Evolutionary conservation across 345 rosid species (phyloP).

Genomic region (Rhizophora apiculata): DNA sequence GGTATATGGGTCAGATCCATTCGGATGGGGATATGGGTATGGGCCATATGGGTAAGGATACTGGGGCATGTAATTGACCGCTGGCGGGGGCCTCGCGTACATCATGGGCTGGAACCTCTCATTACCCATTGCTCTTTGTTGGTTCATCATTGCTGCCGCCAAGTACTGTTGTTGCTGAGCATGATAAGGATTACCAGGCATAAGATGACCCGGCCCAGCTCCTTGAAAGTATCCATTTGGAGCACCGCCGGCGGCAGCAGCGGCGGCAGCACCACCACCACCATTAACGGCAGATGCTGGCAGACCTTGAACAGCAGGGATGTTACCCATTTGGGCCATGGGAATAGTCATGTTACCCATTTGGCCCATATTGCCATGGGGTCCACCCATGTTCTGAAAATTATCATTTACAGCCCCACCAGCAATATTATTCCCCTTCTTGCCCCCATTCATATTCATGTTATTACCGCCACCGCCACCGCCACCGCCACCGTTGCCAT

Average conservation of each 20-base stretch:
- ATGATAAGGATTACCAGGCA: conserved; percentile 70
- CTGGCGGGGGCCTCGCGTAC: conserved; percentile 85
- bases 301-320: conserved; percentile 75
- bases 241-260: conserved; percentile 23
- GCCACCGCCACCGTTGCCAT: conserved; percentile 18
- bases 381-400: conserved; percentile 43
- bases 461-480: conserved; percentile 45
- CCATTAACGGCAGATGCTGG: conserved; percentile 53
- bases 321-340: conserved; percentile 45
- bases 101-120: conserved; percentile 92
- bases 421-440: conserved; percentile 44
- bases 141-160: conserved; percentile 79
- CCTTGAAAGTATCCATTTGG: conserved; percentile 54
- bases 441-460: conserved; percentile 41
- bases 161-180: conserved; percentile 47
- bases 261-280: conserved; percentile 27
- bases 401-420: conserved; percentile 38
- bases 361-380: conserved; percentile 40
- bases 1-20: conserved; percentile 38
- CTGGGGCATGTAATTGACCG: conserved; percentile 76
- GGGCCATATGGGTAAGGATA: conserved; percentile 50
- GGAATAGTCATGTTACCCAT: conserved; percentile 39
- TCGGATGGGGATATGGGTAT: conserved; percentile 40
- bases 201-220: conserved; percentile 49
- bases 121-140: conserved; percentile 76